A percentile compares a stretch with the other conserved stretches of the same genome.
Evolutionary conservation across 768 basidiomycete genomes (phyloP).

Genomic region (Clitopilus passeckerianus): DNA sequence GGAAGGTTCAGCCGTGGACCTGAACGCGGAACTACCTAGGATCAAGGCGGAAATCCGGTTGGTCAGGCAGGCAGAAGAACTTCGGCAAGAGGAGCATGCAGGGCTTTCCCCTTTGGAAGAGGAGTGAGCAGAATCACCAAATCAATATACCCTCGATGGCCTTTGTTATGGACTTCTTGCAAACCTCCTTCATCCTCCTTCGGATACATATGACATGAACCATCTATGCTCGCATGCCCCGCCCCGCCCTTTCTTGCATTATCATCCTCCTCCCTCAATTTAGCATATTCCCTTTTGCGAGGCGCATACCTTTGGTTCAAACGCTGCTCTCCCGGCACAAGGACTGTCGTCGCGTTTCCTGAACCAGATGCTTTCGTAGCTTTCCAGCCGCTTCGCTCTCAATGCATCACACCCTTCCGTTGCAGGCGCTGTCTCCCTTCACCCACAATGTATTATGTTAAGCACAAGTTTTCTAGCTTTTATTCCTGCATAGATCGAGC

Average conservation of each 20-base stretch:
- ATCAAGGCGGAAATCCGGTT: slow-evolving; percentile 54
- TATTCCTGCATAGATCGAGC: background rate
- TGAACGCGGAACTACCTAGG: slow-evolving; percentile 52
- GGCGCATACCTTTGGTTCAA: background rate
- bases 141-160: background rate
- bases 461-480: background rate
- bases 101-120: background rate
- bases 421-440: background rate
- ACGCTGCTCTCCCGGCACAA: background rate
- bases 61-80: slow-evolving; percentile 27
- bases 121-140: background rate
- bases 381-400: background rate
- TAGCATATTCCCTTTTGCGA: background rate
- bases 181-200: no score
- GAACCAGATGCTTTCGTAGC: no score
- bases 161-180: background rate
- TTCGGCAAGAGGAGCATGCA: slow-evolving; percentile 9
- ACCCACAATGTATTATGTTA: background rate
- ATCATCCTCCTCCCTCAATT: background rate
- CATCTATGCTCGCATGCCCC: no score
- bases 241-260: background rate
- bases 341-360: no score
- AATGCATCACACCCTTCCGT: background rate
- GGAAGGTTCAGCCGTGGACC: slow-evolving; percentile 53
- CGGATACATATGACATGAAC: no score